A percentile compares a stretch with the other conserved stretches of the same genome.
Evolutionary conservation across 352 stramenopile species (phyloP).

Genomic region (Plasmopara viticola): DNA sequence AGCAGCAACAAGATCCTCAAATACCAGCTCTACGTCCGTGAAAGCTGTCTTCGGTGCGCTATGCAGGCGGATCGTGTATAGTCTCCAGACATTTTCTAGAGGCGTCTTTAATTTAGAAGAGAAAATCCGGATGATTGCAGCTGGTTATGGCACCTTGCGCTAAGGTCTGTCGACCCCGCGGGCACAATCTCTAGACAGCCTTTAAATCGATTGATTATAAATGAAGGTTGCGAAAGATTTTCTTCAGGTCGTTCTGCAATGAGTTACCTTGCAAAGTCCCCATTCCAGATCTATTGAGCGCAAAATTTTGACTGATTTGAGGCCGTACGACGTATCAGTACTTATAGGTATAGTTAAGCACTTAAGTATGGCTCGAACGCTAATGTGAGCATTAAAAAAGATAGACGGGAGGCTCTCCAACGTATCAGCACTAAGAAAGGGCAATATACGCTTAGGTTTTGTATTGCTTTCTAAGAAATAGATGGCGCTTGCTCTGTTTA

Average conservation of each 20-base stretch:
- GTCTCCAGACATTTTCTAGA: slow-evolving; percentile 97
- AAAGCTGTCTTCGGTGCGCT: slow-evolving; percentile 77
- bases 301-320: slow-evolving; percentile 91
- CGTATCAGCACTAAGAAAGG: slow-evolving; percentile 15
- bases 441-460: slow-evolving; percentile 26
- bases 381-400: no score
- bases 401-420: slow-evolving; percentile 74
- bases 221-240: slow-evolving; percentile 62
- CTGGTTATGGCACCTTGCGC: slow-evolving; percentile 74
- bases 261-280: slow-evolving; percentile 94
- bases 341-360: no score
- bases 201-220: slow-evolving; percentile 83
- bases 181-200: slow-evolving; percentile 94
- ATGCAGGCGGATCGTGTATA: slow-evolving; percentile 88
- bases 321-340: slow-evolving; percentile 25
- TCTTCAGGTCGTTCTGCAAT: slow-evolving; percentile 80
- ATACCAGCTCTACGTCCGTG: slow-evolving; percentile 34
- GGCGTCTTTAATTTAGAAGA: slow-evolving; percentile 96
- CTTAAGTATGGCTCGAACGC: no score
- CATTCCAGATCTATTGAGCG: slow-evolving; percentile 96
- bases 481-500: slow-evolving; percentile 95
- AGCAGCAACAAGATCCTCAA: slow-evolving; percentile 20
- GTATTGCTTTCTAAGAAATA: slow-evolving; percentile 74
- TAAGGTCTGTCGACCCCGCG: slow-evolving; percentile 90
- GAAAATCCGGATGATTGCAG: slow-evolving; percentile 88